Base-by-base conservation (phyloP, 2,329 filamentous ascomycete species). In the Penicillium janthinellum region DNA sequence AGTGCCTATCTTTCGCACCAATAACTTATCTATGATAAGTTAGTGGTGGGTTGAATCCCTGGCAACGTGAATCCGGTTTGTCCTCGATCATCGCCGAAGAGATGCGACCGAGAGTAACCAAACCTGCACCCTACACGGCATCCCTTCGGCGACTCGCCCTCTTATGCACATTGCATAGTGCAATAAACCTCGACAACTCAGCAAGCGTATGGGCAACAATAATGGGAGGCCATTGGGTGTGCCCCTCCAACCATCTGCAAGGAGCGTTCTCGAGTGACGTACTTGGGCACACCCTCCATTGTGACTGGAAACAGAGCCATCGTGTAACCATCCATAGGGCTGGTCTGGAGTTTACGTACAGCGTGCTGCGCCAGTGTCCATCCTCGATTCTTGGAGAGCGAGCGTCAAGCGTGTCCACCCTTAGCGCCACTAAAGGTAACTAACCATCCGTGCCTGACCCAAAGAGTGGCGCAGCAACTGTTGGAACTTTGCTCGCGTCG, bases 181-280 rank as follows among this genome's bases (percentile, higher is more conserved):
- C n/a, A 34, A 48, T 20, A 12, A 45, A n/a, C 17, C 22, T 6
- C 14, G 42, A 28, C 44, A n/a, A 47, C 44, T 47, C 44, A 47
- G 28, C 42, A 11, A 45, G 20, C 45, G 45, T 28, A 35, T 35
- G 28, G 44, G 44, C 7, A 15, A 20, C 12, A 14, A 6, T 12
- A n/a, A 47, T 25, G 3, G 6, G 45, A 35, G 45, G 28, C 45
- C 35, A 49, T 49, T 35, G 45, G 28, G n/a, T 10, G 15, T 48
- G 5, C 45, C 45, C 45, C 45, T 49, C 45, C 45, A 49, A 35
- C 28, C 7, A 42, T 53, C 54, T 58, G 58, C 54, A 60, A 54
- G 54, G 54, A 60, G 37, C 45, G 28, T 25, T 31, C 14, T 20
- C 15, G 15, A 31, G 50, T 60, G 58, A 60, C 55, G 58, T 60